Conservation (phyloP, 768 basidiomycete species). For the Termitomyces eurrhizus region DNA sequence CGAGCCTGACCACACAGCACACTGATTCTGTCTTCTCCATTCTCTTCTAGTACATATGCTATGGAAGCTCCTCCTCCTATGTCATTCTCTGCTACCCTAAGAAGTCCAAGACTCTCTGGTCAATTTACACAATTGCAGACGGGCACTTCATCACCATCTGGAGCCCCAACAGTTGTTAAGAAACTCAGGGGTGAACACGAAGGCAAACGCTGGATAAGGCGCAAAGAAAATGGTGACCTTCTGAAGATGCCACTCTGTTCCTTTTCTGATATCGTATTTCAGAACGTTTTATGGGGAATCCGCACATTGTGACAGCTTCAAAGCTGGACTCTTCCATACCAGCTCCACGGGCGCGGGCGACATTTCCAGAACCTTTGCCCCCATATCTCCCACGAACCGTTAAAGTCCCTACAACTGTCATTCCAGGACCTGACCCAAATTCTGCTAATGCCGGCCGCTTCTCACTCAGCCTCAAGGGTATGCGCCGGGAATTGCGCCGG, state of each 20-base stretch:
- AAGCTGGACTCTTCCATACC: conserved; percentile 49
- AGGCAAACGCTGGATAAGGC: conserved; percentile 73
- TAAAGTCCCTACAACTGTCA: conserved; percentile 42
- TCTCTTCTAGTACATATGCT: not conserved
- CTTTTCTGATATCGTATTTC: not conserved
- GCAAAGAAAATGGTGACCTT: conserved; percentile 70
- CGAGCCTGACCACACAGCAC: not conserved
- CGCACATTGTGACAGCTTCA: conserved; percentile 63
- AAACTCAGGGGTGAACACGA: conserved; percentile 54
- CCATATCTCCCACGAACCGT: conserved; percentile 60
- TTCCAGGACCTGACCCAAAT: conserved; percentile 39
- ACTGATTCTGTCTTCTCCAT: not conserved
- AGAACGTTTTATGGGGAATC: conserved; percentile 74
- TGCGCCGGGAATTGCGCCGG: conserved; percentile 61
- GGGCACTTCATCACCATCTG: conserved; percentile 10
- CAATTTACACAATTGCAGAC: conserved; percentile 51
- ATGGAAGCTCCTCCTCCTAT: conserved; percentile 41
- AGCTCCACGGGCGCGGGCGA: conserved; percentile 41
- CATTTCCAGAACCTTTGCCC: conserved; percentile 78
- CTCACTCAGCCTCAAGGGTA: conserved; percentile 72
- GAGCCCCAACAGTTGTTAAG: conserved; percentile 24
- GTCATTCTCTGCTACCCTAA: conserved; percentile 70
- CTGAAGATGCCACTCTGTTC: conserved; percentile 14
- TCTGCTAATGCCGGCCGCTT: conserved; percentile 73
- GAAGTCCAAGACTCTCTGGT: conserved; percentile 49